A percentile compares a stretch with the other conserved stretches of the same genome.
Conservation (phyloP, 2,329 filamentous ascomycete genomes). For the Pestalotiopsis sp. region DNA sequence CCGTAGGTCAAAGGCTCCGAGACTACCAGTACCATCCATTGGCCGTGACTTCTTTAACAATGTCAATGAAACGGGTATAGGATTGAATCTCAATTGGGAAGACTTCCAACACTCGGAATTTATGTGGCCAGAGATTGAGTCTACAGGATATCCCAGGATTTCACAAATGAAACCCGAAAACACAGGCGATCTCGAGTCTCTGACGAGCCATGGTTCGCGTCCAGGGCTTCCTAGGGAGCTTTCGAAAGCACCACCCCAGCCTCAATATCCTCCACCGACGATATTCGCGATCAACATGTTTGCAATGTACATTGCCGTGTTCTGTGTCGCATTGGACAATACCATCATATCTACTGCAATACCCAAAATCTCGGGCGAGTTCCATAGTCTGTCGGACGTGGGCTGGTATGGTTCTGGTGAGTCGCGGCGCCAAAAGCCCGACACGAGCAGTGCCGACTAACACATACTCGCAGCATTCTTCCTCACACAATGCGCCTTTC, state of each 20-base stretch:
- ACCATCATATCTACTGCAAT: conserved; percentile 34
- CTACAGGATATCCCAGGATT: neutral
- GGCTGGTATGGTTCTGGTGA: conserved; percentile 28
- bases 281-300: neutral
- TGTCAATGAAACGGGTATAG: neutral
- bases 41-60: neutral
- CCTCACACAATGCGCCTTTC: neutral
- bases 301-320: neutral
- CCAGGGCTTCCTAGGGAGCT: neutral
- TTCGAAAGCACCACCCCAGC: neutral
- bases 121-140: neutral
- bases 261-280: neutral
- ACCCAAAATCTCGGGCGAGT: conserved; percentile 32
- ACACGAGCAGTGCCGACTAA: neutral
- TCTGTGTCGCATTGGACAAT: conserved; percentile 11
- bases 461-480: neutral
- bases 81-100: neutral
- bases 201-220: neutral
- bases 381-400: conserved; percentile 38
- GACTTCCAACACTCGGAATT: neutral
- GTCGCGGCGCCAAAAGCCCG: neutral
- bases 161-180: neutral
- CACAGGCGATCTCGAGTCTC: neutral
- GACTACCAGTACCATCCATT: neutral
- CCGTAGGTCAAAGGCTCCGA: neutral